Evolutionary conservation across 192 early-diverging fungal species (phyloP), one percentile per base, ranked within the genome.

Genomic region (Entomortierella lignicola): DNA sequence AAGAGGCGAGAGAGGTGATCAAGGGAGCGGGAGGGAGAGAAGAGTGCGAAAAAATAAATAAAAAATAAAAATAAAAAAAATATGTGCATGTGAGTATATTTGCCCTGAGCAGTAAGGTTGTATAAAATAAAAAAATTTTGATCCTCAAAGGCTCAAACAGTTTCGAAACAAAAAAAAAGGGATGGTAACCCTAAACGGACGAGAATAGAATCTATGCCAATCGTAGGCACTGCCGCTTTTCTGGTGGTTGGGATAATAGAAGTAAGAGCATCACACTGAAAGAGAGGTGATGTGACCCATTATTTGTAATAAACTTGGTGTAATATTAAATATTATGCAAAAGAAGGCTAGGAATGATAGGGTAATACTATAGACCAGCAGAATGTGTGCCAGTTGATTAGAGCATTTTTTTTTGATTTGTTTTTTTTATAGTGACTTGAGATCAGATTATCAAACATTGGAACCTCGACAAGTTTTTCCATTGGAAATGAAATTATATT

Each of bases 101-200:
- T 18, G 26, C 55, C 42, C 64, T 57, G 34, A 27, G 17, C 52
- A 23, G 5, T 23, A 0, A 23, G 1, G 23, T n/a, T 39, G 23
- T 15, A 57, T 3, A 18, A 30, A 23, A 32, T 0, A 48, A 66
- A 43, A n/a, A n/a, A n/a, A n/a, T n/a, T n/a, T n/a, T 54, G 55
- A 72, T 58, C 32, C 70, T 63, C 70, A 72, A 72, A 72, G 61
- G 63, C 70, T 63, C 70, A 72, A 72, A 72, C 70, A 72, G 70
- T 57, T 72, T 69, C 67, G 70, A 63, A 57, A 72, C 42, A 72
- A 15, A 44, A 54, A 32, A 56, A 31, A 62, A 62, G 21, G 42
- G 29, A 31, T 32, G 54, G 21, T 20, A 39, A 32, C 34, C n/a
- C 66, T 69, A 69, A 53, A 39, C 48, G 53, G 66, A 43, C 66